Percentiles rank a stretch among this genome's conserved stretches.
These are phyloP conservation scores for Ligustrum vulgare DNA, from an alignment of 257 asterid genomes.

Conservation along the genomic window DNA sequence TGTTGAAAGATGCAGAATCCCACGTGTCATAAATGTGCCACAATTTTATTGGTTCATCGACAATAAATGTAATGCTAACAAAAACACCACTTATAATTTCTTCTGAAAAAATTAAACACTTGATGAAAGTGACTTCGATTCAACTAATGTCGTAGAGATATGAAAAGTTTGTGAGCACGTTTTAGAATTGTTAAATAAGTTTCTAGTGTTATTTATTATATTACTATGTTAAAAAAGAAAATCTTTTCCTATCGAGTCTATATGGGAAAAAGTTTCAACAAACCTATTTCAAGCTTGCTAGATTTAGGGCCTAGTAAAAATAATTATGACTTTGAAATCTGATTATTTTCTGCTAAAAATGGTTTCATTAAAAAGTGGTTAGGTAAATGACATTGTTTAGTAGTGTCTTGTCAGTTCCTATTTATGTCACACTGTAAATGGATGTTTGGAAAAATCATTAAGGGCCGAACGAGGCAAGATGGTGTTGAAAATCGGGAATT, in stretches of 20 bases:
- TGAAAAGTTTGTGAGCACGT: neutral
- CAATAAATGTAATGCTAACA: no score
- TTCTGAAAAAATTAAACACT: no score
- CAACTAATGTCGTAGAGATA: neutral
- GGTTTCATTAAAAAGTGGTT: neutral
- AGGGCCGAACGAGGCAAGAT: conserved; percentile 20
- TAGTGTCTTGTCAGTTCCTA: conserved; percentile 45
- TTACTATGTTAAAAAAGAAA: no score
- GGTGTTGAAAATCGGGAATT: conserved; percentile 9
- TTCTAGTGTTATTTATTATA: no score
- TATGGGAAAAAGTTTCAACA: neutral
- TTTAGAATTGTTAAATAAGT: no score
- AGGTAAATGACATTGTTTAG: neutral
- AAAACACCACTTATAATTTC: no score
- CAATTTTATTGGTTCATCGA: no score
- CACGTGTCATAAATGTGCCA: neutral
- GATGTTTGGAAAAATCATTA: conserved; percentile 40
- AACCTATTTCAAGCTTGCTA: neutral
- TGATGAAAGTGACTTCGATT: neutral
- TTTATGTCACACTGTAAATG: conserved; percentile 47
- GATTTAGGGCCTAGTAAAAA: neutral
- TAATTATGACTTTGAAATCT: neutral
- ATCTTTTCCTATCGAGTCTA: neutral
- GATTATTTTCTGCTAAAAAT: neutral
- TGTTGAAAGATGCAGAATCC: no score